Base-by-base conservation (phyloP, 768 basidiomycete species). In the Baorangia bicolor region DNA sequence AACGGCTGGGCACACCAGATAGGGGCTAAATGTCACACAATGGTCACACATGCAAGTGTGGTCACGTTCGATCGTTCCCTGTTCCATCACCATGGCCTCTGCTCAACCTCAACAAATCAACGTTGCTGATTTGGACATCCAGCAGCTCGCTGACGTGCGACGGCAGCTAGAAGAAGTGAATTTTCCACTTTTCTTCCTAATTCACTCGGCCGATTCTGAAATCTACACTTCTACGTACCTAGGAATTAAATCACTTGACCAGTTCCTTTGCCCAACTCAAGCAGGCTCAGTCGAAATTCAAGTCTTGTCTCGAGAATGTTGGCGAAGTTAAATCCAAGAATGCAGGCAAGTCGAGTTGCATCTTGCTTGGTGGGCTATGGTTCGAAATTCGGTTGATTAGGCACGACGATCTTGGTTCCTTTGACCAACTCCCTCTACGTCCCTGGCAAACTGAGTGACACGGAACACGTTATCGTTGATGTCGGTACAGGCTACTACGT, bases 401-500 rank as follows among this genome's bases (percentile, higher is more conserved):
- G 81, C 61, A 95, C 92, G 78, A 85, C 87, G 21, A 84, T 97
- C 58, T 79, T 98, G 14, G 92, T 98, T 11, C 96, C 97, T 7
- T 73, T 98, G 51, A 98, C 94, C 16, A 92, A 90, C 70, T 98
- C 95, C 1, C 81, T 99, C 2, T 98, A 98, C 67, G 90, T 98
- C 25, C 94, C 96, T 2, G 97, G 95, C 20, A 93, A 87, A 73
- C 78, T 98, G 44, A 79, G 77, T 39, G 90, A 97, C 66, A 72
- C 83, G 1, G 88, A 94, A 42, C 82, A 92, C 62, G 95, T 99
- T 44, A 87, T 98, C 58, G 84, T 98, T 37, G 97, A 99, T 69
- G 81, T 98, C 27, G 97, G 97, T 2, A 98, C 96, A 0, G 96
- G 97, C 0, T 99, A 98, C 73, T 98, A 88, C 62, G 90, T 98